Base-by-base conservation (phyloP, 257 asterid species). In the Paraleonurus japonicus region DNA sequence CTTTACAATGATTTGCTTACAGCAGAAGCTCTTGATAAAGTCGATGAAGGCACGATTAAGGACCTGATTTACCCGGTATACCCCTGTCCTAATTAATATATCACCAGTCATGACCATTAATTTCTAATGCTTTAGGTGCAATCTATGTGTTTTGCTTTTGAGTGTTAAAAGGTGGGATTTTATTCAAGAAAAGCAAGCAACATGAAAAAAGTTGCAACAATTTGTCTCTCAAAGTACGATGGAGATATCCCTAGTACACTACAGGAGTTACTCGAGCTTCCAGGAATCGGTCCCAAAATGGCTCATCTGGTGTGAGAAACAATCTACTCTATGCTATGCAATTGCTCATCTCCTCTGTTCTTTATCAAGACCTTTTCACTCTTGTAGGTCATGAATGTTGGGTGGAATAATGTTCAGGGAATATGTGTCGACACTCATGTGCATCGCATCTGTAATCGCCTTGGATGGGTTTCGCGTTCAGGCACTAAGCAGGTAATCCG, bases 281-380 rank as follows among this genome's bases (percentile, higher is more conserved):
- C 99, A 0, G 99, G 99, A 60, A 91, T 94, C 30, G 99, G 99
- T 67, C 99, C 99, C 26, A 94, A 94, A 86, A 94, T 94, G 98
- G 99, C 99, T 78, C 99, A 94, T 85, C 84, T 94, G 82, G 99
- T 94, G 81, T 75, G 89, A 69, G 24, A 73, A 11, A 27, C 43
- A 51, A 43, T 17, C 1, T 45, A 17, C 37, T 13, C 11, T 39
- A 1, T 24, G 11, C 11, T 39, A 1, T 24, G 11, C 16, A 45
- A 59, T 35, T 66, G 57, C 75, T 70, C 30, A 19, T 37, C 50
- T 45, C 24, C 20, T 26, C 7, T 35, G 47, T 61, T 50, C 67
- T n/a, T 67, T 51, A 45, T 26, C 13, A 35, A 50, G 53, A 9
- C 4, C 0, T 66, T 28, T 47, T 61, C 58, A 61, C 37, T 59